Evolutionary conservation across 805 yeast genomes (phyloP).

Genomic region (Metschnikowia sp.): DNA sequence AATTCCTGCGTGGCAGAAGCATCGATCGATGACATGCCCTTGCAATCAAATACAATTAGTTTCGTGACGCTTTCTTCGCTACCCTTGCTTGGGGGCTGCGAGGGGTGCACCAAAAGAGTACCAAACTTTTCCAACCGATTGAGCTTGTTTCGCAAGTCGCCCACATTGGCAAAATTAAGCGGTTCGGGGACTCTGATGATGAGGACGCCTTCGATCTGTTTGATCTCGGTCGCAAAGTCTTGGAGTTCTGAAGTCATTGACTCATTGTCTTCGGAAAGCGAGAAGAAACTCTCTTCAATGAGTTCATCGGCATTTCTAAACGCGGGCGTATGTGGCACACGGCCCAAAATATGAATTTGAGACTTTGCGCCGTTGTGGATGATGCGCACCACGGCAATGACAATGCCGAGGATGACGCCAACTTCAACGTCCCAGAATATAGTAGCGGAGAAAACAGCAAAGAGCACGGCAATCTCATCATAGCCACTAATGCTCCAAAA

Average conservation of each 20-base stretch:
- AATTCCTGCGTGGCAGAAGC: conserved; percentile 76
- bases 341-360: conserved; percentile 43
- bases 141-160: conserved; percentile 66
- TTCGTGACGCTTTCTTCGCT: conserved; percentile 41
- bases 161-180: conserved; percentile 79
- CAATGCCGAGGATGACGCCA: conserved; percentile 35
- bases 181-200: conserved; percentile 86
- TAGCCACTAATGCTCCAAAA: conserved; percentile 22
- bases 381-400: conserved; percentile 32
- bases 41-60: conserved; percentile 68
- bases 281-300: conserved; percentile 33
- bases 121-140: conserved; percentile 75
- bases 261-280: conserved; percentile 12
- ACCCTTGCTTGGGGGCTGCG: conserved; percentile 51
- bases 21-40: conserved; percentile 80
- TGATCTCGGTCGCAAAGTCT: conserved; percentile 27
- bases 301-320: conserved; percentile 73
- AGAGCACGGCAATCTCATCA: conserved; percentile 22
- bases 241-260: background rate
- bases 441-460: conserved; percentile 24
- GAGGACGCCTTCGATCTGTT: conserved; percentile 65
- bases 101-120: conserved; percentile 72
- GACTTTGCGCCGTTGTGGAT: conserved; percentile 41
- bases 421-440: conserved; percentile 38
- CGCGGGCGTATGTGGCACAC: conserved; percentile 43